A percentile compares a stretch with the other conserved stretches of the same genome.
Conservation (phyloP, 2,329 filamentous ascomycete genomes). For the Penicillium verrucosum region DNA sequence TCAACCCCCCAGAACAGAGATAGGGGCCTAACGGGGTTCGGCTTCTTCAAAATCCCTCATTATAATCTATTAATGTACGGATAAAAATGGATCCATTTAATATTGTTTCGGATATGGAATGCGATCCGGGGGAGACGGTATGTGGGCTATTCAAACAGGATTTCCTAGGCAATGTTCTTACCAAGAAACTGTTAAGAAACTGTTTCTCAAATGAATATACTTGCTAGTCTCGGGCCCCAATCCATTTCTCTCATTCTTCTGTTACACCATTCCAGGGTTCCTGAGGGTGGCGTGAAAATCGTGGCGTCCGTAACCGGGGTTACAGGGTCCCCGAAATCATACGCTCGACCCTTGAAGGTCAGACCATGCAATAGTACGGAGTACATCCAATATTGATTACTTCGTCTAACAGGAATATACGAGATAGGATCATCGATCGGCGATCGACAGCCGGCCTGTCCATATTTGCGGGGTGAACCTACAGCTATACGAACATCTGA, state of each 20-base stretch:
- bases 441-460: not conserved
- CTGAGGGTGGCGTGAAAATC: not conserved
- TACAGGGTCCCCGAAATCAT: not conserved
- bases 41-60: not conserved
- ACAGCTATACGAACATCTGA: not conserved
- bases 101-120: not conserved
- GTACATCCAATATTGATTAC: not conserved
- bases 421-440: not conserved
- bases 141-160: not conserved
- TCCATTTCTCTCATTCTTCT: not conserved
- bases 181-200: not conserved
- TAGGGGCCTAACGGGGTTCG: not conserved
- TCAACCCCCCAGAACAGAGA: no score
- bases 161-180: not conserved
- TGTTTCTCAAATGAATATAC: not conserved
- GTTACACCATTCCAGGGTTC: not conserved
- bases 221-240: not conserved
- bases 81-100: not conserved
- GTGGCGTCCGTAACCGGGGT: not conserved
- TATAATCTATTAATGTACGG: not conserved
- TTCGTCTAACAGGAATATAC: not conserved
- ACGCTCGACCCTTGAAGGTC: not conserved
- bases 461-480: constrained; percentile 4
- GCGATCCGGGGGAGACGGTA: not conserved
- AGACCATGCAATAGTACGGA: not conserved